These are phyloP conservation scores for Globisporangium rhizosaccharum DNA, from an alignment of 352 stramenopile genomes.

Conservation along the genomic window DNA sequence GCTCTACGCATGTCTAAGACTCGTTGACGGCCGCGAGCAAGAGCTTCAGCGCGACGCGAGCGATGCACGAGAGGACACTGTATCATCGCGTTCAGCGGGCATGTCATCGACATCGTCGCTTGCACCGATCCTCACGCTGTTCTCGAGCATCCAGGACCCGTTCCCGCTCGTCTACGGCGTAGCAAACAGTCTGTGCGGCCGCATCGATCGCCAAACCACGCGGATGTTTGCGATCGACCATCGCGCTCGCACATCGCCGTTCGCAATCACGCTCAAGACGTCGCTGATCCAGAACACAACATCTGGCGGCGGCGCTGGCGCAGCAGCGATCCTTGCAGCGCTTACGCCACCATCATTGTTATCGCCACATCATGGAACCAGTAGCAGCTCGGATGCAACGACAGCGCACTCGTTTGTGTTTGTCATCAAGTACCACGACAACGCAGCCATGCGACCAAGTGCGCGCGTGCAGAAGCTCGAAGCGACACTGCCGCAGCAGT, in stretches of 20 bases:
- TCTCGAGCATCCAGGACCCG: slow-evolving; percentile 35
- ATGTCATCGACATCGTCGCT: not conserved
- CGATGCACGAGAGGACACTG: not conserved
- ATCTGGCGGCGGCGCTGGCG: slow-evolving; percentile 24
- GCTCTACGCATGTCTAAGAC: slow-evolving; percentile 35
- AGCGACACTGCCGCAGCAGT: slow-evolving; percentile 32
- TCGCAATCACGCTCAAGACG: slow-evolving; percentile 34
- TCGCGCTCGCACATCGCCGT: slow-evolving; percentile 9
- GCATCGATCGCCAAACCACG: slow-evolving; percentile 37
- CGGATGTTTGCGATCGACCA: slow-evolving; percentile 36
- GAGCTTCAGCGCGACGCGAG: slow-evolving; percentile 7
- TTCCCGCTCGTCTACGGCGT: slow-evolving; percentile 16
- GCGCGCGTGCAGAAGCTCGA: slow-evolving; percentile 15
- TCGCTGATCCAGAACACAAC: slow-evolving; percentile 37
- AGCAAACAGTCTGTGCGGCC: slow-evolving; percentile 22
- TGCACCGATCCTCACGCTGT: slow-evolving; percentile 29
- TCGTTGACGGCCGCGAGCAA: slow-evolving; percentile 19
- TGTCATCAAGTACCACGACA: slow-evolving; percentile 19
- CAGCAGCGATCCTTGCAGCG: slow-evolving; percentile 20
- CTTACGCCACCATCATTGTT: slow-evolving; percentile 4
- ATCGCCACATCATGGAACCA: not conserved
- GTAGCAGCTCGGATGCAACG: slow-evolving; percentile 9
- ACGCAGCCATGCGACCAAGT: not conserved
- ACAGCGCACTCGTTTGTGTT: slow-evolving; percentile 43
- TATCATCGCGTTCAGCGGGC: not conserved